A percentile compares a stretch with the other conserved stretches of the same genome.
These are phyloP conservation scores for Rhodotorula taiwanensis DNA, from an alignment of 768 basidiomycete genomes.

Conservation along the genomic window DNA sequence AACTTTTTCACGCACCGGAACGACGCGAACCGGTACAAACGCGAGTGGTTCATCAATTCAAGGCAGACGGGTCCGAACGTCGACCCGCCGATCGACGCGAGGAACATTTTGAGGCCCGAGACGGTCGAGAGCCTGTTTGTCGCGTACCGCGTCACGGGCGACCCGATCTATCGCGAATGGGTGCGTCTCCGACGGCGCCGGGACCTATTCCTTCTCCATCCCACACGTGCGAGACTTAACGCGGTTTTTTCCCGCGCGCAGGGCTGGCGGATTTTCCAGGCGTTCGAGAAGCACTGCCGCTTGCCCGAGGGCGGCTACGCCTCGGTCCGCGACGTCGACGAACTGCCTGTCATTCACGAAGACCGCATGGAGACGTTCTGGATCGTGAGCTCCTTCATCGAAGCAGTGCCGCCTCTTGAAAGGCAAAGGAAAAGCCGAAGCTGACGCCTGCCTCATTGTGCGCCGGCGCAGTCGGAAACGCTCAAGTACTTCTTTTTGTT, in stretches of 20 bases:
- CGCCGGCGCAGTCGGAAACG: conserved; percentile 62
- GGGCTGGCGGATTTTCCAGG: conserved; percentile 82
- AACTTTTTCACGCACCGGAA: conserved; percentile 59
- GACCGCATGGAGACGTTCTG: conserved; percentile 97
- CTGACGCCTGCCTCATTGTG: too few species aligned
- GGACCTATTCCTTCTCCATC: background rate
- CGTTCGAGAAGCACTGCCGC: conserved; percentile 75
- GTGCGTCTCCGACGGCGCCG: too few species aligned
- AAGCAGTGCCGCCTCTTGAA: too few species aligned
- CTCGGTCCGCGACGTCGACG: conserved; percentile 75
- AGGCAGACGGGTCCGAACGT: conserved; percentile 6
- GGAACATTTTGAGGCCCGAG: conserved; percentile 92
- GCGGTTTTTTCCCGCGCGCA: background rate
- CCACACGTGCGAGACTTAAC: background rate
- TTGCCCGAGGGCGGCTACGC: conserved; percentile 68
- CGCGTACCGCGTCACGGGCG: conserved; percentile 81
- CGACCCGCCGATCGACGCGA: conserved; percentile 60
- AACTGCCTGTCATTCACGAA: conserved; percentile 59
- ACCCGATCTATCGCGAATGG: conserved; percentile 67
- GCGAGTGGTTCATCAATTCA: conserved; percentile 42
- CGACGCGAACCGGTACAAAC: conserved; percentile 46
- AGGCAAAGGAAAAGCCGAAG: too few species aligned
- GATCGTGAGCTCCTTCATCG: conserved; percentile 54
- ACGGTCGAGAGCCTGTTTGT: conserved; percentile 90
- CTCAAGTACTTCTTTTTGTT: conserved; percentile 84